Evolutionary conservation across 805 yeast species (phyloP).

Genomic region (Ogataea parapolymorpha): DNA sequence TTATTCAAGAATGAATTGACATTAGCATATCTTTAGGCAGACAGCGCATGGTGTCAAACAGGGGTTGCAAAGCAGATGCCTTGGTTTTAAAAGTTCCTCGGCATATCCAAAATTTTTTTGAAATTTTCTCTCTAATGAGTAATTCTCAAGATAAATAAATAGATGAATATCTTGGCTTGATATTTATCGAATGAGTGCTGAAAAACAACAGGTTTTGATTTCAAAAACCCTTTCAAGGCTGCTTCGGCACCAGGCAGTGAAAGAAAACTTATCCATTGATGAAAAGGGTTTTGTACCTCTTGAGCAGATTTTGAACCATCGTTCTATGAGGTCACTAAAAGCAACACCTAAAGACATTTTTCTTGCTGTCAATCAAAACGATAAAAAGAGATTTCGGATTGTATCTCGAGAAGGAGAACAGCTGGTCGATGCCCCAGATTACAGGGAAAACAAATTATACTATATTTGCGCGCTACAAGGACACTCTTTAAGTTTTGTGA

Average conservation of each 20-base stretch:
- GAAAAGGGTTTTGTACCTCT: constrained; percentile 63
- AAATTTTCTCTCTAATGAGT: background rate
- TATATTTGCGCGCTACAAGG: constrained; percentile 91
- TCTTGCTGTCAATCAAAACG: constrained; percentile 59
- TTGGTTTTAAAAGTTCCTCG: too few relatives aligned
- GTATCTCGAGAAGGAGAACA: constrained; percentile 24
- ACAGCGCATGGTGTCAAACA: too few relatives aligned
- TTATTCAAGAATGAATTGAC: too few relatives aligned
- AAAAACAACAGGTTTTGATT: constrained; percentile 31
- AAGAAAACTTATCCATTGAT: constrained; percentile 64
- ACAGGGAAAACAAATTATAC: constrained; percentile 24
- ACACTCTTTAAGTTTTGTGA: constrained; percentile 57
- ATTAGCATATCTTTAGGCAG: too few relatives aligned
- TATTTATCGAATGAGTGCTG: background rate
- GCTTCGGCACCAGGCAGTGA: constrained; percentile 80
- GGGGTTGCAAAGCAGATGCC: too few relatives aligned
- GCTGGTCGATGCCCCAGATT: constrained; percentile 3
- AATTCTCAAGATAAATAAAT: background rate
- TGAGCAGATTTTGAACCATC: constrained; percentile 49
- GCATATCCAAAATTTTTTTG: too few relatives aligned
- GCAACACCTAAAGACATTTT: constrained; percentile 56
- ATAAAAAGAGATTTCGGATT: constrained; percentile 68
- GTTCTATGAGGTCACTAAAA: constrained; percentile 53
- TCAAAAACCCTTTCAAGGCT: constrained; percentile 76
- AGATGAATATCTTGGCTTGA: too few relatives aligned